phyloP scores from a whole-genome alignment of 331 rosid genomes.

The Malus hybrid region DNA sequence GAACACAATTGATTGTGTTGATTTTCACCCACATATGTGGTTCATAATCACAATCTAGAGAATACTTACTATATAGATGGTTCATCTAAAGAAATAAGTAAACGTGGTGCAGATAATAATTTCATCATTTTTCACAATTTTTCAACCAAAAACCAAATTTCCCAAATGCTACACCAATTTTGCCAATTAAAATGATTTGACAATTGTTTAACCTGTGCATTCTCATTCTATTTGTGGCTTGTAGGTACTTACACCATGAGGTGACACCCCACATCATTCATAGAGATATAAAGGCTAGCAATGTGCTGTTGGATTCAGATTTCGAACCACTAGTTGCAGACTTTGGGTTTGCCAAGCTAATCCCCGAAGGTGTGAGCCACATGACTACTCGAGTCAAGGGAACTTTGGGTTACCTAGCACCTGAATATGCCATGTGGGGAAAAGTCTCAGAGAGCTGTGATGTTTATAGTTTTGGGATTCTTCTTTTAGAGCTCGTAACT shows the following conservation, averaged over 20 bases:
- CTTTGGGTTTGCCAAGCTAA: constrained; percentile 92
- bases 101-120: too few species aligned
- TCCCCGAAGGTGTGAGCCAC: constrained; percentile 92
- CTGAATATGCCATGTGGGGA: constrained; percentile 98
- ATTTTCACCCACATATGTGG: too few species aligned
- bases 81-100: too few species aligned
- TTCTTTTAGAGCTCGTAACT: constrained; percentile 58
- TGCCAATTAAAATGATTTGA: background rate
- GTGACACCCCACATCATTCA: constrained; percentile 86
- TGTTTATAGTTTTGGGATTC: constrained; percentile 80
- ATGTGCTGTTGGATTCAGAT: constrained; percentile 62
- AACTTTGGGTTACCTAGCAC: constrained; percentile 82
- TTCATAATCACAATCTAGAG: too few species aligned
- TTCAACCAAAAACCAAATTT: background rate
- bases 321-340: constrained; percentile 80
- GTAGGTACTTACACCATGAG: constrained; percentile 80
- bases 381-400: constrained; percentile 90
- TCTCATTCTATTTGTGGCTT: background rate
- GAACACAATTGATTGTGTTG: too few species aligned
- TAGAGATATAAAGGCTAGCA: constrained; percentile 82
- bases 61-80: too few species aligned
- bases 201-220: background rate
- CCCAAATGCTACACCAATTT: background rate
- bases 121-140: too few species aligned
- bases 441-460: constrained; percentile 91